Conservation (phyloP, 371 early-diverging fungal species). For the Mucor circinelloides region DNA sequence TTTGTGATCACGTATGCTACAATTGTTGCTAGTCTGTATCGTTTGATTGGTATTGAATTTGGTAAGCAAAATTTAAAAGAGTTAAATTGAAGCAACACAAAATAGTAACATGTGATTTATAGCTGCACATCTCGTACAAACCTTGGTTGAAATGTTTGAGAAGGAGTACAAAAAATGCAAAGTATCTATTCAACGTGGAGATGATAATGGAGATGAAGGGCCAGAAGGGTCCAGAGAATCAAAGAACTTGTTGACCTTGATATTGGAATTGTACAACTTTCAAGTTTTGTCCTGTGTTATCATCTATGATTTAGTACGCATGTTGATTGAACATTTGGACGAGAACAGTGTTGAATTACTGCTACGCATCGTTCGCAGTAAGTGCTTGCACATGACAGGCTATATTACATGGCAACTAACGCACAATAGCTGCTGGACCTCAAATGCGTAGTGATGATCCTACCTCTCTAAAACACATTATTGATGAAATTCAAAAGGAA, state of each 20-base stretch:
- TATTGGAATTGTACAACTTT: constrained; percentile 90
- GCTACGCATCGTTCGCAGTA: constrained; percentile 79
- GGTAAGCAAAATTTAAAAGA: constrained; percentile 40
- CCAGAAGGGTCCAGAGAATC: constrained; percentile 65
- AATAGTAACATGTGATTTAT: neutral
- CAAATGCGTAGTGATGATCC: constrained; percentile 94
- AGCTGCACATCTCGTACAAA: constrained; percentile 88
- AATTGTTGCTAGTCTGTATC: constrained; percentile 79
- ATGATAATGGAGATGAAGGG: constrained; percentile 48
- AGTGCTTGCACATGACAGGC: constrained; percentile 8
- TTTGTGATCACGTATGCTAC: constrained; percentile 89
- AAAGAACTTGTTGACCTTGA: constrained; percentile 79
- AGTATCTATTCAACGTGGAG: constrained; percentile 30
- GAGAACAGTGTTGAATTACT: constrained; percentile 90
- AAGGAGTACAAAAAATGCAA: constrained; percentile 29
- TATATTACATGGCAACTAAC: neutral
- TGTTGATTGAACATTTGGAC: constrained; percentile 66
- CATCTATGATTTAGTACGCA: constrained; percentile 83
- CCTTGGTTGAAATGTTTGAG: constrained; percentile 78
- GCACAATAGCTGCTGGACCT: constrained; percentile 70
- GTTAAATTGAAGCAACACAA: neutral
- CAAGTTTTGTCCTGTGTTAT: constrained; percentile 83
- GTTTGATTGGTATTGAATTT: constrained; percentile 85
- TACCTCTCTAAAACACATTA: constrained; percentile 82
- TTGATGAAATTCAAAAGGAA: constrained; percentile 70